Percentiles rank a stretch among this genome's conserved stretches.
Conservation (phyloP, 805 yeast species). For the Barnettozyma californica region DNA sequence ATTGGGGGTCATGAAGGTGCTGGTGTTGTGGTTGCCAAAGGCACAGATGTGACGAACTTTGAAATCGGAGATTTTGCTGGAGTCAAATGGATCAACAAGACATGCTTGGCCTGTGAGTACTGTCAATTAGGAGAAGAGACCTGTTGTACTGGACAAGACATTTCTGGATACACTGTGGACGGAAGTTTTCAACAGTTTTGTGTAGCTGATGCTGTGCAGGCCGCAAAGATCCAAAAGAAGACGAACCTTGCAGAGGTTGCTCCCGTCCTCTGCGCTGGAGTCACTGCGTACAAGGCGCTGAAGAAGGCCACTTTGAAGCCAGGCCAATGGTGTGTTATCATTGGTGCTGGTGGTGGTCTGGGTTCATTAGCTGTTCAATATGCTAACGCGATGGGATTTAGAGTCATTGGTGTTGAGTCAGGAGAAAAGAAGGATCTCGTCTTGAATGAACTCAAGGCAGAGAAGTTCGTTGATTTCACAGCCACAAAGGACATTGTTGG, state of each 20-base stretch:
- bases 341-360: constrained; percentile 82
- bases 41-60: constrained; percentile 52
- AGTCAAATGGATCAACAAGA: constrained; percentile 63
- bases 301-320: constrained; percentile 49
- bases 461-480: constrained; percentile 51
- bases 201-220: constrained; percentile 58
- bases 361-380: constrained; percentile 73
- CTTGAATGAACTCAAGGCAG: constrained; percentile 51
- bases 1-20: constrained; percentile 76
- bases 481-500: constrained; percentile 42
- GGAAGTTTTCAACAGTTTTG: constrained; percentile 75
- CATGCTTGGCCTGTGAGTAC: constrained; percentile 59
- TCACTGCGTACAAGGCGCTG: constrained; percentile 66
- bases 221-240: constrained; percentile 50
- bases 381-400: constrained; percentile 70
- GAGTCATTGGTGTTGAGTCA: constrained; percentile 68
- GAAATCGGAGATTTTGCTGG: constrained; percentile 62
- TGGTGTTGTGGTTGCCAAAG: constrained; percentile 59
- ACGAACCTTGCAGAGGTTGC: constrained; percentile 49
- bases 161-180: constrained; percentile 71
- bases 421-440: constrained; percentile 57
- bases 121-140: constrained; percentile 55
- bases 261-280: constrained; percentile 72
- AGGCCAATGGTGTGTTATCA: constrained; percentile 69
- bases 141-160: constrained; percentile 61